Evolutionary conservation across 257 asterid species (phyloP).

Genomic region (Eucommia ulmoides): DNA sequence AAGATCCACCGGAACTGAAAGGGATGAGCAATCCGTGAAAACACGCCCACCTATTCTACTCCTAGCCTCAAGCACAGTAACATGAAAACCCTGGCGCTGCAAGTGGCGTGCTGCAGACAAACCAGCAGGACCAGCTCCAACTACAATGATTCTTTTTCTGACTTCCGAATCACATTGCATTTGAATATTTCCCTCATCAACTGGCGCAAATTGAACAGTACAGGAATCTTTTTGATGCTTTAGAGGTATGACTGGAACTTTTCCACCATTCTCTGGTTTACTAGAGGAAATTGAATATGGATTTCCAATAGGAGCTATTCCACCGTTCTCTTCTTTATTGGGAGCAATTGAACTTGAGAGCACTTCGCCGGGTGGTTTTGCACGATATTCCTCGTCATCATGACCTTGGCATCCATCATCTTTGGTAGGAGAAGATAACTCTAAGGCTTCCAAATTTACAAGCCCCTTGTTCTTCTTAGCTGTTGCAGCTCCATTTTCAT

Average conservation of each 20-base stretch:
- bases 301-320: slow-evolving; percentile 14
- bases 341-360: too few relatives aligned
- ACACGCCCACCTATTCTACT: slow-evolving; percentile 96
- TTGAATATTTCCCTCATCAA: slow-evolving; percentile 12
- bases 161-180: slow-evolving; percentile 24
- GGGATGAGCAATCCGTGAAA: slow-evolving; percentile 75
- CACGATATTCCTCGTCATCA: slow-evolving; percentile 21
- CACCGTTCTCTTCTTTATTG: slow-evolving; percentile 23
- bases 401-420: slow-evolving; percentile 16
- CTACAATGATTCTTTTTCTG: slow-evolving; percentile 50
- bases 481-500: slow-evolving; percentile 24
- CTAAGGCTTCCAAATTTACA: slow-evolving; percentile 20
- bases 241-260: slow-evolving; percentile 15
- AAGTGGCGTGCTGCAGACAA: slow-evolving; percentile 94
- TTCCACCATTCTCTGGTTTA: slow-evolving; percentile 17
- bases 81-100: slow-evolving; percentile 89
- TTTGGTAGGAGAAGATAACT: slow-evolving; percentile 22
- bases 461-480: slow-evolving; percentile 16
- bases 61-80: slow-evolving; percentile 86
- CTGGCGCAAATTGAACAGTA: slow-evolving; percentile 16
- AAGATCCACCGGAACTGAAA: slow-evolving; percentile 98
- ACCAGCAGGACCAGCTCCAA: slow-evolving; percentile 99
- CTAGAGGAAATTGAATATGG: slow-evolving; percentile 24
- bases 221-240: slow-evolving; percentile 21
- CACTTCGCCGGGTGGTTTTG: slow-evolving; percentile 16